Evolutionary conservation across 2,329 filamentous ascomycete species (phyloP).

Genomic region (Didymella lethalis): DNA sequence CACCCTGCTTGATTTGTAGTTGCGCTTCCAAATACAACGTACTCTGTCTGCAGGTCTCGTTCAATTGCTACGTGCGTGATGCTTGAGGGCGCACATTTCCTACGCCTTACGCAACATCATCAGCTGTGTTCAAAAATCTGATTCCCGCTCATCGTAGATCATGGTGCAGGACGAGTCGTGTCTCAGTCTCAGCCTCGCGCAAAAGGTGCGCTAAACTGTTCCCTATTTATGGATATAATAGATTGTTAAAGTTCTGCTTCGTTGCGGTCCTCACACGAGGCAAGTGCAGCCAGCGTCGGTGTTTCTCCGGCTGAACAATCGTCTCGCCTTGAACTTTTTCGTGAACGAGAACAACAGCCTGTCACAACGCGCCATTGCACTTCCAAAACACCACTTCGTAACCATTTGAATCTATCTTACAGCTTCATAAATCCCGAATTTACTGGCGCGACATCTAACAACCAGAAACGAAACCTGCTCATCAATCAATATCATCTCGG

Average conservation of each 20-base stretch:
- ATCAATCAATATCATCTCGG: slow-evolving; percentile 17
- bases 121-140: slow-evolving; percentile 25
- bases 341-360: slow-evolving; percentile 8
- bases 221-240: no score
- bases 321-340: slow-evolving; percentile 8
- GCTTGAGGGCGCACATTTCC: slow-evolving; percentile 11
- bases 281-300: not conserved
- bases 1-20: slow-evolving; percentile 4
- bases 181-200: slow-evolving; percentile 1
- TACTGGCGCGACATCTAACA: slow-evolving; percentile 7
- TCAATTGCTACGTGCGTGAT: not conserved
- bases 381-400: not conserved
- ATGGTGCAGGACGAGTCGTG: not conserved
- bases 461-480: not conserved
- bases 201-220: no score
- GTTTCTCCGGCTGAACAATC: slow-evolving; percentile 5
- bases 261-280: not conserved
- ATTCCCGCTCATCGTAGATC: not conserved
- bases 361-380: slow-evolving; percentile 20
- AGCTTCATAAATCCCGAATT: not conserved
- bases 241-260: not conserved
- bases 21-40: not conserved
- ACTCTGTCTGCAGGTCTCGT: not conserved
- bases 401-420: not conserved
- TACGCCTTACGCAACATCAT: slow-evolving; percentile 10